Base-by-base conservation (phyloP, 768 basidiomycete genomes). In the Jaapia argillacea region DNA sequence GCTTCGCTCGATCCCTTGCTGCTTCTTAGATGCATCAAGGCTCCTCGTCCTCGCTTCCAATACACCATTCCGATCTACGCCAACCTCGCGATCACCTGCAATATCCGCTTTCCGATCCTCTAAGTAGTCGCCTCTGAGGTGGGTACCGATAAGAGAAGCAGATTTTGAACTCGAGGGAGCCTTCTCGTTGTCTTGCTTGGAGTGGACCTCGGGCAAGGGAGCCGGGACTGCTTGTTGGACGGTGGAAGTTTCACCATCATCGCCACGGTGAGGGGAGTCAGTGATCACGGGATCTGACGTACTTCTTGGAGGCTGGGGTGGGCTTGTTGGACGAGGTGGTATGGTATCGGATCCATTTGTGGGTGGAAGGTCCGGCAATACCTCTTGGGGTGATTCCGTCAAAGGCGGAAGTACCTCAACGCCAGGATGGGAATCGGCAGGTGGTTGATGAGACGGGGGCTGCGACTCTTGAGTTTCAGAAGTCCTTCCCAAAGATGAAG, bases 1-100 rank as follows among this genome's bases (percentile, higher is more conserved):
- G 18, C 58, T 67, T 47, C 74, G 68, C 41, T 80, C 75, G 3
- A 76, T 51, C 13, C 54, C 26, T 42, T 59, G 55, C 31, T 55
- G 46, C 45, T 60, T 66, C 4, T 53, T 51, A 22, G 10, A 10
- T 10, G 45, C 49, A 45, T 67, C 65, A 23, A 62, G 48, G 20
- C 55, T 58, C 45, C 37, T 40, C 54, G 52, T 45, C 54, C 62
- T 57, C 48, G 39, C 31, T 44, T 49, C 37, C 20, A 43, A 51
- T 53, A 28, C 31, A 40, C 47, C 18, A 26, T 39, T 39, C 61
- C 60, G 5, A 25, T 20, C 14, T 56, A 54, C 50, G 14, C 62
- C 63, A 41, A 66, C 64, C 22, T 70, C 69, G 35, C 53, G 59
- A 7, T 63, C 63, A 14, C 36, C 49, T 27, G 42, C 49, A 23